Base-by-base conservation (phyloP, 768 basidiomycete genomes). In the Termitomyces heimii region DNA sequence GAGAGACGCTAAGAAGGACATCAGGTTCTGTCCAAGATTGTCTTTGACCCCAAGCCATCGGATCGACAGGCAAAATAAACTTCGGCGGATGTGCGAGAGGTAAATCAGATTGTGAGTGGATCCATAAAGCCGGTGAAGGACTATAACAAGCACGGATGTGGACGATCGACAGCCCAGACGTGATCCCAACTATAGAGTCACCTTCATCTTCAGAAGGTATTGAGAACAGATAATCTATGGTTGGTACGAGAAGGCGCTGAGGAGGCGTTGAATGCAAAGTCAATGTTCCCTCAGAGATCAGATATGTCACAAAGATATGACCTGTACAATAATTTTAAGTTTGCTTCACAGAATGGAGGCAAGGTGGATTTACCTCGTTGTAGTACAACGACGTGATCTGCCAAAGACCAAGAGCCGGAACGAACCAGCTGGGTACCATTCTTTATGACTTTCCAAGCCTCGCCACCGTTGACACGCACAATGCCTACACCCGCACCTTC, bases 31-130 rank as follows among this genome's bases (percentile, higher is more conserved):
- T 73, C 74, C 78, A 77, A 39, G 73, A 65, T 6, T 72, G 68
- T 22, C 71, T 69, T 55, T 71, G 68, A 52, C 83, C 82, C 92
- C 92, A 92, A 9, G 85, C 86, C 92, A 92, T 94, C 0, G 92
- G 92, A 67, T 94, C 92, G 7, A 94, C 89, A 14, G 89, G 87
- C 28, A 92, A 66, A 28, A 94, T 85, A 58, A 83, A 74, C 52
- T 74, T 73, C 9, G 78, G 77, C 5, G 77, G 73, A 49, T 68
- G 67, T 1, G 74, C 57, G 10, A 86, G 72, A 0, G 89, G 87
- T 3, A 92, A 75, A 35, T 66, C 68, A 29, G 75, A 76, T 48
- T 77, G 75, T 14, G 82, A 80, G 55, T 78, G 66, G 9, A 89
- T 61, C 18, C 67, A 63, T 9, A 89, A 69, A 5, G 72, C 66